Evolutionary conservation across 2,329 filamentous ascomycete species (phyloP), one percentile per base, ranked within the genome.

Genomic region (Curvularia sp.): DNA sequence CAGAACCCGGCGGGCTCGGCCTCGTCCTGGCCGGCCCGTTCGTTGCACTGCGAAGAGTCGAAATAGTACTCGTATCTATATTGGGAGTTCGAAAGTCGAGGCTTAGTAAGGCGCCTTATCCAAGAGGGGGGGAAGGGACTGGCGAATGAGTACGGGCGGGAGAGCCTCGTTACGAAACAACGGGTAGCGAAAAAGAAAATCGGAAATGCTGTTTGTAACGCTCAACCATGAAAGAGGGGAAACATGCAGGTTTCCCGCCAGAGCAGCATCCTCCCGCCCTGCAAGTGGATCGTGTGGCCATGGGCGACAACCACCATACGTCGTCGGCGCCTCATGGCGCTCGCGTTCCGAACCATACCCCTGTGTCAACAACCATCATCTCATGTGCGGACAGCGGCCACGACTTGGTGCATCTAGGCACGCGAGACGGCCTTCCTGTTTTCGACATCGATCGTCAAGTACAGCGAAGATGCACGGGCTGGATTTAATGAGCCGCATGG

Each of bases 41-140:
- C 7, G n/a, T 25, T 42, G 18, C 10, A 36, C 30, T 15, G 38
- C 43, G 32, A 28, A 43, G 30, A 39, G 27, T 34, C 49, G 60
- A 67, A 46, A 61, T 59, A 46, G 55, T 63, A 49, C 42, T 48
- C 51, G 43, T 9, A 61, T 64, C 59, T 60, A 61, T 64, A 64
- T 61, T 52, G 49, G 48, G 18, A 21, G 2, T 19, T 28, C 41
- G 42, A 62, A 59, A 57, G 57, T 68, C 64, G 63, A 68, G 67
- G 67, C 61, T 66, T 47, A 46, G 27, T 15, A 46, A 46, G 57
- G 65, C 57, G 57, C 59, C 57, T 36, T 53, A 45, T 39, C 49
- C 23, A 42, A 53, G 49, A 38, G 49, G 49, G 54, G 38, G 34
- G 49, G 30, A 21, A 30, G 34, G 49, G 30, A 21, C 27, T 25